Percentiles rank a stretch among this genome's conserved stretches.
Conservation (phyloP, 331 rosid species). For the Prunus yedoensis region DNA sequence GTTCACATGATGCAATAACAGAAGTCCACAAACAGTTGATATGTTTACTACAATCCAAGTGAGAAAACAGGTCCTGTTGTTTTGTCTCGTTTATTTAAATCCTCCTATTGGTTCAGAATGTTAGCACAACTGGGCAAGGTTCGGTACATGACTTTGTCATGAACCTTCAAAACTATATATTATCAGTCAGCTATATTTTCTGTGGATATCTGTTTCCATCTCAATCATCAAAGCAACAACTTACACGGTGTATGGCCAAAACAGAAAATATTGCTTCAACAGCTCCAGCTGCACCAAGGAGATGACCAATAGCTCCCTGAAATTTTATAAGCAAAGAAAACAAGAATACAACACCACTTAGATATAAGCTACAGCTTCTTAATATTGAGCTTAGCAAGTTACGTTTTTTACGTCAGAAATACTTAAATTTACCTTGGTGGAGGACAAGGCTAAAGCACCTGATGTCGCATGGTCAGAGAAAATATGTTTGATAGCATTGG, state of each 20-base stretch:
- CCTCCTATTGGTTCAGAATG: conserved; percentile 1
- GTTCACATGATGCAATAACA: not conserved
- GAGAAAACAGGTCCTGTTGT: not conserved
- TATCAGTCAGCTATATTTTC: not conserved
- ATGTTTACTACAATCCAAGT: not conserved
- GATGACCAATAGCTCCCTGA: conserved; percentile 95
- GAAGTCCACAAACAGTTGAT: not conserved
- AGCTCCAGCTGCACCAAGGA: conserved; percentile 97
- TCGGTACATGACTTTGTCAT: not conserved
- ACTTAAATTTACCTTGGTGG: conserved; percentile 68
- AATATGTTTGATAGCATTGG: conserved; percentile 74
- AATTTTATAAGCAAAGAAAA: not conserved
- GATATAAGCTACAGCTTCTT: not conserved
- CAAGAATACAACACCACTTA: not conserved
- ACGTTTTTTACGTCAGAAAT: not conserved
- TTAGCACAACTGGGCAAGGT: not conserved
- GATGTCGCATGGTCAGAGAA: conserved; percentile 54
- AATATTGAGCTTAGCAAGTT: not conserved
- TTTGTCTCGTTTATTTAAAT: not conserved
- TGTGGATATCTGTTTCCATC: not conserved
- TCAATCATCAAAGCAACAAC: conserved; percentile 6
- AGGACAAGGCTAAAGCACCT: conserved; percentile 75
- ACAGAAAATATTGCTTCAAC: conserved; percentile 95
- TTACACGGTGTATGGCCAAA: conserved; percentile 67
- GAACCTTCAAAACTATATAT: not conserved